Base-by-base conservation (phyloP, 169 alveolate genomes). In the Neospora caninum region DNA sequence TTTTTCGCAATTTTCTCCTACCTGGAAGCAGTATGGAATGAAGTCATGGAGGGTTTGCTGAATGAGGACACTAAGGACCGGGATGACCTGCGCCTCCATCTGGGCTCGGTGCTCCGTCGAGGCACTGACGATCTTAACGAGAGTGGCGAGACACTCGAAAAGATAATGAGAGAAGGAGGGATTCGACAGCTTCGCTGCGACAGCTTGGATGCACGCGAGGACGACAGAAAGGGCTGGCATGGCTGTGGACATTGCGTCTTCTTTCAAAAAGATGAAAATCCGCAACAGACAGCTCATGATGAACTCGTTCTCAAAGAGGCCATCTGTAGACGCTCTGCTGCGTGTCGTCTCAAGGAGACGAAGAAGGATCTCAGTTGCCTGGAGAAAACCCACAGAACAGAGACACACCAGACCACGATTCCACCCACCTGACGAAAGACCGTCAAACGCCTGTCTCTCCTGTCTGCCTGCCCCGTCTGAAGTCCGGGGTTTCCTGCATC, bases 1-100 rank as follows among this genome's bases (percentile, higher is more conserved):
- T 49, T 49, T 49, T 49, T 49, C 13, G 13, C 58, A 49, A 4
- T 4, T 7, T 13, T 4, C 58, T 1, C 89, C 0, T 49, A 88
- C 93, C 93, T 88, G 94, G 58, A 91, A 91, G 89, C 94, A 91
- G 89, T 91, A 91, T 36, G 94, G 94, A n/a, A 83, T 78, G 78
- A 91, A 91, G 7, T 91, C 94, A 43, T 91, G 94, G 34, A 69
- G 83, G 0, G 88, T 67, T 36, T 91, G 94, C 88, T 78, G 94
- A 49, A 91, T 78, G 53, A 91, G 80, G n/a, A 91, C 94, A 29
- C 88, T 69, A 22, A 91, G 94, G 41, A 91, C 94, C 25, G 94
- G 94, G 22, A 91, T 82, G 45, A 91, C 94, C 29, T 91, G 91
- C 27, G 67, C 54, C 41, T 91, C 94, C 43, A 91, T 86, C 16